A percentile compares a stretch with the other conserved stretches of the same genome.
Evolutionary conservation across 2,329 filamentous ascomycete genomes (phyloP).

Genomic region (Fusarium chlamydosporum): DNA sequence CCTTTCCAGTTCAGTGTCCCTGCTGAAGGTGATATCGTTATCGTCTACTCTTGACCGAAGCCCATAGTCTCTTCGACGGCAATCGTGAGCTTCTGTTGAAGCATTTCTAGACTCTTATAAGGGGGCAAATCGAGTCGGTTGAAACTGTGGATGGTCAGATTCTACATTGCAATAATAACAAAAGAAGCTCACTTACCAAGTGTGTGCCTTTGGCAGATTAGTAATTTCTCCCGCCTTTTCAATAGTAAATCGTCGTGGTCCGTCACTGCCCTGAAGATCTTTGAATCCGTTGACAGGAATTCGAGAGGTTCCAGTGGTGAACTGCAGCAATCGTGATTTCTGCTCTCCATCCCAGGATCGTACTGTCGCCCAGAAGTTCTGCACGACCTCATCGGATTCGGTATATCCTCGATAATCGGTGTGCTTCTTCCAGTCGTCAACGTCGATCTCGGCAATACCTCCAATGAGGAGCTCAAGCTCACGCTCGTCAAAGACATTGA

Average conservation of each 20-base stretch:
- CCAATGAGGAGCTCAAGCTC: conserved; percentile 97
- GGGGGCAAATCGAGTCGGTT: conserved; percentile 95
- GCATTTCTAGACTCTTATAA: conserved; percentile 88
- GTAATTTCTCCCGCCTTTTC: conserved; percentile 94
- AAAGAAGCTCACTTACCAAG: conserved; percentile 78
- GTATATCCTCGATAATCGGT: conserved; percentile 99
- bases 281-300: conserved; percentile 99
- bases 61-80: conserved; percentile 99
- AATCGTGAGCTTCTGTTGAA: conserved; percentile 93
- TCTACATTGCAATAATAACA: not conserved
- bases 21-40: conserved; percentile 38
- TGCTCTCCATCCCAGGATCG: conserved; percentile 98
- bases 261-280: conserved; percentile 96
- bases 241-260: conserved; percentile 94
- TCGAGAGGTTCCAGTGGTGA: conserved; percentile 96
- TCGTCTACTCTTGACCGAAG: conserved; percentile 91
- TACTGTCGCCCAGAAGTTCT: conserved; percentile 99
- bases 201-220: conserved; percentile 96
- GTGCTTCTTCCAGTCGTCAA: conserved; percentile 99
- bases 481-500: conserved; percentile 98
- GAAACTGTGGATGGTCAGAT: conserved; percentile 73
- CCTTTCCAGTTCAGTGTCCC: conserved; percentile 32
- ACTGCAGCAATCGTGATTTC: conserved; percentile 95
- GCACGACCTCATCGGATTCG: conserved; percentile 95
- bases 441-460: conserved; percentile 99